Percentiles rank a stretch among this genome's conserved stretches.
Evolutionary conservation across 106 monocot species (phyloP).

Genomic region (Triglochin maritima): DNA sequence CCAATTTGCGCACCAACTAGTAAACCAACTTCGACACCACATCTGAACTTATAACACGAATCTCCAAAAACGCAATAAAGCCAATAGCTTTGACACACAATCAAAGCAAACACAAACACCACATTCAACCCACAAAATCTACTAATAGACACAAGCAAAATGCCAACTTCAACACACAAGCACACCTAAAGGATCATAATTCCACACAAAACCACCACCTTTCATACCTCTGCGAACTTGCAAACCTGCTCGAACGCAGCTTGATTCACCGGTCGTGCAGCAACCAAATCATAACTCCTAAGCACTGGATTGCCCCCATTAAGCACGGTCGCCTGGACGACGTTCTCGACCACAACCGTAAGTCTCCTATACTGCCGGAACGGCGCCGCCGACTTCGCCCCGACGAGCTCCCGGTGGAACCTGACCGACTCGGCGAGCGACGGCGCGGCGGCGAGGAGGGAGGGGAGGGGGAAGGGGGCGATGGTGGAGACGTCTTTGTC

Average conservation of each 20-base stretch:
- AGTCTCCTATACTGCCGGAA: conserved; percentile 58
- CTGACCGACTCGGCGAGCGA: conserved; percentile 30
- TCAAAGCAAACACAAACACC: too few relatives aligned
- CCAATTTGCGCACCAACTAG: too few relatives aligned
- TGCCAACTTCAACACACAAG: too few relatives aligned
- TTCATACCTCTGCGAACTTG: conserved; percentile 45
- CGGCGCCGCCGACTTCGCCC: conserved; percentile 12
- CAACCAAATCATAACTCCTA: conserved; percentile 53
- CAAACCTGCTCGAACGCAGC: conserved; percentile 59
- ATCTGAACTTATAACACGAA: too few relatives aligned
- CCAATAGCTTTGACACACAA: too few relatives aligned
- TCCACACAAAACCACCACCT: neutral
- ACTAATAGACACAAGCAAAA: too few relatives aligned
- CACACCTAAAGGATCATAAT: too few relatives aligned
- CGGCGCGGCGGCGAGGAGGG: conserved; percentile 40
- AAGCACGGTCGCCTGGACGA: conserved; percentile 14
- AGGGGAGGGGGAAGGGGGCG: conserved; percentile 31
- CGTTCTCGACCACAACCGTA: conserved; percentile 35
- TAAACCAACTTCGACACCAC: neutral
- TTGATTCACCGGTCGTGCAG: conserved; percentile 48
- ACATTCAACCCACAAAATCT: too few relatives aligned
- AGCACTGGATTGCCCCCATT: conserved; percentile 35
- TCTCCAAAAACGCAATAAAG: too few relatives aligned
- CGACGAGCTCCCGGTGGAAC: conserved; percentile 30
- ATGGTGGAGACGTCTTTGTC: conserved; percentile 48